These are phyloP conservation scores for Mycoemilia scoparia DNA, from an alignment of 192 early-diverging fungal species.

Conservation along the genomic window DNA sequence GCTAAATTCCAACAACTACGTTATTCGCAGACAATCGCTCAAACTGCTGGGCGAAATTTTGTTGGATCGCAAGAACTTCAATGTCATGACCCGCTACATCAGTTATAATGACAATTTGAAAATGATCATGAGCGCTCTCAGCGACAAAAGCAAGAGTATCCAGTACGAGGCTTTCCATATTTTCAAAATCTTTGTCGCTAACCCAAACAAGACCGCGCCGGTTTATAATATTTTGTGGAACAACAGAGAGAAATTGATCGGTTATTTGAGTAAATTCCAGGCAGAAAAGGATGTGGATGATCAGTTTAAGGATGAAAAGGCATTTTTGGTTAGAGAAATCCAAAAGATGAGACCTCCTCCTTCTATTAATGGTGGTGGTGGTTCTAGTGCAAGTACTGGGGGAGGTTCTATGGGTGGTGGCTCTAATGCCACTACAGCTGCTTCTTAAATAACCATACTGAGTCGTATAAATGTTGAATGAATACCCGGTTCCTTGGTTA, in stretches of 20 bases:
- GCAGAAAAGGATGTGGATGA: constrained; percentile 94
- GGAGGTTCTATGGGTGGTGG: no score
- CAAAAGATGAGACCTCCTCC: constrained; percentile 19
- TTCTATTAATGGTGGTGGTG: no score
- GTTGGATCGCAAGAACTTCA: constrained; percentile 86
- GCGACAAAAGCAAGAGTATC: constrained; percentile 92
- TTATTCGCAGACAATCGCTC: constrained; percentile 92
- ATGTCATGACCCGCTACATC: constrained; percentile 91
- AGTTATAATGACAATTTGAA: constrained; percentile 81
- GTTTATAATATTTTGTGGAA: constrained; percentile 81
- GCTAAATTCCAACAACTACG: constrained; percentile 86
- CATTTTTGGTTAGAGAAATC: constrained; percentile 86
- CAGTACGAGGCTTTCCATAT: constrained; percentile 99
- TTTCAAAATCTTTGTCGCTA: constrained; percentile 99
- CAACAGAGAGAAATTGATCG: constrained; percentile 78
- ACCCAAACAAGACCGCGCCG: constrained; percentile 86
- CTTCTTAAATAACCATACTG: no score
- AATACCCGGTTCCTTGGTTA: no score
- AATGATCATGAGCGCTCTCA: constrained; percentile 92
- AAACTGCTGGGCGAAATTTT: constrained; percentile 97
- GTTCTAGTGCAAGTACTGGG: no score
- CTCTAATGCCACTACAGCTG: no score
- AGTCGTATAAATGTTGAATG: no score
- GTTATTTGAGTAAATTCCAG: constrained; percentile 80
- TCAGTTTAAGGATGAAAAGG: constrained; percentile 97